Evolutionary conservation across 495 filamentous ascomycete species (phyloP), one percentile per base, ranked within the genome.

Genomic region (Penicillium psychrofluorescens): DNA sequence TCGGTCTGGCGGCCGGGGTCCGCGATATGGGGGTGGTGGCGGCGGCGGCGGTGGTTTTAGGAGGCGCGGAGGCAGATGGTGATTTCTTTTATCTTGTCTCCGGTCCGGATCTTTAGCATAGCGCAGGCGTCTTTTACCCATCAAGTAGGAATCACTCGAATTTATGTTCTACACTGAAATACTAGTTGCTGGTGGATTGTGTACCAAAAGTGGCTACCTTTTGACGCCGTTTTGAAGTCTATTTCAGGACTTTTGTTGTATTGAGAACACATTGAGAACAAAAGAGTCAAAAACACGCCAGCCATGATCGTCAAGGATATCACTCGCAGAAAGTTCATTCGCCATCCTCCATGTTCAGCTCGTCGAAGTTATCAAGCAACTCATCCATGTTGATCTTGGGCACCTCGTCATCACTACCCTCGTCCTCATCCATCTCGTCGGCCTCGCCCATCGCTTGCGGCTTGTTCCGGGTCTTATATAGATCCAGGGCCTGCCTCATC

Each of bases 331-430:
- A 50, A 54, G 41, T 43, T 56, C 48, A 56, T 50, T 64, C 46
- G 34, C 62, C 54, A 50, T 84, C 83, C 30, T 79, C 59, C 55
- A 90, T 80, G 30, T 75, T 78, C 54, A 90, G 62, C 50, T 88
- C 86, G 49, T 91, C 86, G 72, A 95, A 90, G 63, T 92, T 88
- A 67, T 95, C 88, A 48, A 94, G 74, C 53, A 95, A 56, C 62
- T 94, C 86, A 22, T 92, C 80, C 80, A 95, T 81, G 56, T 78
- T 74, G 55, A 95, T 83, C 62, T 83, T 72, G 8, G 88, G 88
- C 28, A 74, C 76, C 15, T 81, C 85, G 28, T 82, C 84, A n/a
- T 82, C 85, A 22, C 76, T 85, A 40, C 77, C 68, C 27, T 67
- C 71, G 27, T 75, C 76, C 53, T 88, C 84, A 36, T 76, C 80